A percentile compares a stretch with the other conserved stretches of the same genome.
Conservation (phyloP, 371 early-diverging fungal species). For the Batkoa obscura region DNA sequence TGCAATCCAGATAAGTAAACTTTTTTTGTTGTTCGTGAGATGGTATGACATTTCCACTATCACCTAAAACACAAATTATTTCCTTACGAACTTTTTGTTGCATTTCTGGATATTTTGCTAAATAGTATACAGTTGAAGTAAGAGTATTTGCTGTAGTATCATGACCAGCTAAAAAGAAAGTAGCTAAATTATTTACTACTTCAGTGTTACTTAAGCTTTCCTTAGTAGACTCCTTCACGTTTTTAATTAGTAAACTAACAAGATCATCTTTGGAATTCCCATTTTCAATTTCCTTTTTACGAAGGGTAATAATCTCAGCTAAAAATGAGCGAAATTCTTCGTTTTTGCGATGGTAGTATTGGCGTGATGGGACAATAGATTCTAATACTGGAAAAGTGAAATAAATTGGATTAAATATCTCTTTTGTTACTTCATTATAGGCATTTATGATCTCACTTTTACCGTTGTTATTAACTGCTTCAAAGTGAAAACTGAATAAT, state of each 20-base stretch:
- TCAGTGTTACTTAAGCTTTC: slow-evolving; percentile 1
- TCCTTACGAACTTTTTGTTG: slow-evolving; percentile 21
- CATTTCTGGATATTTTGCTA: slow-evolving; percentile 6
- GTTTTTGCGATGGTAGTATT: background rate
- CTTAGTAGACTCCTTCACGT: slow-evolving; percentile 7
- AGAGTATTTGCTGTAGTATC: slow-evolving; percentile 6
- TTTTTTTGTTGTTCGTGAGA: background rate
- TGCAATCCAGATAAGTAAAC: background rate
- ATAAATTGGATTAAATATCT: background rate
- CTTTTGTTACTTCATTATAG: background rate
- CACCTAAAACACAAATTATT: slow-evolving; percentile 9
- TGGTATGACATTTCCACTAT: background rate
- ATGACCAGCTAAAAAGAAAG: slow-evolving; percentile 3
- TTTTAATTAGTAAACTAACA: slow-evolving; percentile 10
- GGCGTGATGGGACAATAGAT: background rate
- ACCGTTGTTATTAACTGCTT: too few relatives aligned
- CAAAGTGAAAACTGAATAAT: background rate
- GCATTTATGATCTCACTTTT: background rate
- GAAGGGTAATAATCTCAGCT: background rate
- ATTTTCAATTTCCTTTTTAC: background rate
- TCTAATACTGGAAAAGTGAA: background rate
- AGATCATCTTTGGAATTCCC: background rate
- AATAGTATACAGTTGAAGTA: background rate
- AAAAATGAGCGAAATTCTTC: background rate
- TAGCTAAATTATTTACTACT: background rate